Percentiles rank a stretch among this genome's conserved stretches.
These are phyloP conservation scores for Rhytidiadelphus loreus DNA, from an alignment of 225 moss, liverwort and hornwort genomes.

Conservation along the genomic window DNA sequence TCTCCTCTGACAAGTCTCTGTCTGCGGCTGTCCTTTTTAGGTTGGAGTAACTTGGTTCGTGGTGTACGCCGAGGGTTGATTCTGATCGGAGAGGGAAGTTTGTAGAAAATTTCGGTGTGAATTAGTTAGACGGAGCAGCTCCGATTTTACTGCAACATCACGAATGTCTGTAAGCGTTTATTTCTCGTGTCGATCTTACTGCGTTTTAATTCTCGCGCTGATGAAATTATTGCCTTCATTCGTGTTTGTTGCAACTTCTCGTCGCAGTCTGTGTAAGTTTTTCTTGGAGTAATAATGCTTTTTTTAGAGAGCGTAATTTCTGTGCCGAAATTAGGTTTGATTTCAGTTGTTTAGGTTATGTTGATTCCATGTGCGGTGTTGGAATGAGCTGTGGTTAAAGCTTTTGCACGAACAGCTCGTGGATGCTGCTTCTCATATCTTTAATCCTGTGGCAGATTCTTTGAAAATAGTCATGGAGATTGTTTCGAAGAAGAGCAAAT, in stretches of 20 bases:
- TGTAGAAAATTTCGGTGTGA: background rate
- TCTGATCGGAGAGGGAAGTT: background rate
- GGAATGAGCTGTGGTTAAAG: background rate
- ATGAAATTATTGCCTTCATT: background rate
- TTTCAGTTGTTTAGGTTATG: background rate
- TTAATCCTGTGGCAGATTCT: background rate
- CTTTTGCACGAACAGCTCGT: background rate
- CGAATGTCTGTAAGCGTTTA: background rate
- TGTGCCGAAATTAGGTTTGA: background rate
- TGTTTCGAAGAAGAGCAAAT: background rate
- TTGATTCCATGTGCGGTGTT: background rate
- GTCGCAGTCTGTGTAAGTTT: background rate
- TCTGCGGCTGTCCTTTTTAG: background rate
- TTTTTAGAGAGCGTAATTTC: background rate
- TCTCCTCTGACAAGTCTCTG: background rate
- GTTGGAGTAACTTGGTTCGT: background rate
- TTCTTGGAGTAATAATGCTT: background rate
- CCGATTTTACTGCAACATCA: background rate
- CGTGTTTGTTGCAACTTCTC: background rate
- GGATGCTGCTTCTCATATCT: background rate
- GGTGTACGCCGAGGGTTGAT: background rate
- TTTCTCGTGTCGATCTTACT: background rate
- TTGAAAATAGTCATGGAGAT: conserved; percentile 5
- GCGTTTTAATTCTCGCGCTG: background rate
- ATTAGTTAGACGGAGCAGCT: background rate